phyloP scores from a whole-genome alignment of 768 basidiomycete genomes.

The Lanmaoa rubissima region DNA sequence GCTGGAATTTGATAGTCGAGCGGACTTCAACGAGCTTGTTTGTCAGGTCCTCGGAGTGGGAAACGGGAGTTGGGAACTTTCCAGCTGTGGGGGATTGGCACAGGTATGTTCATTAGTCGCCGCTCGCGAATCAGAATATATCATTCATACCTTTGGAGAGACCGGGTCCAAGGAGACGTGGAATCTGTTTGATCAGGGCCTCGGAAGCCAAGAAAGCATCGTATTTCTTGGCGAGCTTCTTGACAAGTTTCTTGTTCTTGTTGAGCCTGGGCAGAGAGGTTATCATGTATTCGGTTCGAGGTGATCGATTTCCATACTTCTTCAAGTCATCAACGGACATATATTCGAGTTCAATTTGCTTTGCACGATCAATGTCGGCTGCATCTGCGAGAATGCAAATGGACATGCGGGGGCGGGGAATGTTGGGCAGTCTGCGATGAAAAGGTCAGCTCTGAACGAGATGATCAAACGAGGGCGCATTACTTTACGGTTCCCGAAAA shows the following conservation, averaged over 20 bases:
- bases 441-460: background rate
- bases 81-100: conserved; percentile 59
- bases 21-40: conserved; percentile 94
- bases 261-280: conserved; percentile 63
- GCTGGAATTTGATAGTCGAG: conserved; percentile 99
- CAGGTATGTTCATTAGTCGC: background rate
- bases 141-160: conserved; percentile 81
- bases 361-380: conserved; percentile 96
- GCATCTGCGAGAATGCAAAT: conserved; percentile 99
- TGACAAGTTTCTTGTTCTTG: conserved; percentile 99
- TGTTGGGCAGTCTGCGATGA: conserved; percentile 76
- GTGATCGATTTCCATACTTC: conserved; percentile 58
- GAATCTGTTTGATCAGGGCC: conserved; percentile 98
- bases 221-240: conserved; percentile 99
- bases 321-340: conserved; percentile 99
- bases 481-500: conserved; percentile 99
- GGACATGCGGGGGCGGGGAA: conserved; percentile 98
- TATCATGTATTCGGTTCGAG: background rate
- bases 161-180: conserved; percentile 99
- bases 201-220: conserved; percentile 99
- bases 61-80: conserved; percentile 98
- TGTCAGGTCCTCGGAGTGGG: conserved; percentile 83
- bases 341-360: conserved; percentile 97
- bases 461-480: conserved; percentile 18
- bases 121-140: background rate